Evolutionary conservation across 2,329 filamentous ascomycete species (phyloP).

Genomic region (Neofusicoccum parvum): DNA sequence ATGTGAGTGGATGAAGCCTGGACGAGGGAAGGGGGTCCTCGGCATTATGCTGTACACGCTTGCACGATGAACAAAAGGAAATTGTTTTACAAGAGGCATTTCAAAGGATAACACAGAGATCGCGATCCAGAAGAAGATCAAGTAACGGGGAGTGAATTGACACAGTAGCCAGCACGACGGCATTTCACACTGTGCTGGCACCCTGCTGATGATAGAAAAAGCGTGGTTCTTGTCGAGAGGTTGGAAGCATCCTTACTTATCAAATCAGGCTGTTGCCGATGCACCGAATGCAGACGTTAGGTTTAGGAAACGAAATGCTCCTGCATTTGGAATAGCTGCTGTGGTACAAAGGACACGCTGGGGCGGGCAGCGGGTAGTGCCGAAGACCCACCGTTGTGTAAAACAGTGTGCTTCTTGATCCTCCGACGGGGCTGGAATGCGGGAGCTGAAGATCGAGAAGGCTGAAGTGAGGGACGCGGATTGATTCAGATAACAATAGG

Average conservation of each 20-base stretch:
- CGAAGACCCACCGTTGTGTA: background rate
- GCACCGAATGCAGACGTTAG: background rate
- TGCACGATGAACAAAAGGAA: too few relatives aligned
- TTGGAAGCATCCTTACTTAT: too few relatives aligned
- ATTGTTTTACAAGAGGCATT: too few relatives aligned
- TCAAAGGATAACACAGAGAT: background rate
- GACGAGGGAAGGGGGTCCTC: too few relatives aligned
- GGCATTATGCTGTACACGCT: too few relatives aligned
- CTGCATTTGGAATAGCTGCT: background rate
- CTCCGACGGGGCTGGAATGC: background rate
- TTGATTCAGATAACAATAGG: background rate
- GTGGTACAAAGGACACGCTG: background rate
- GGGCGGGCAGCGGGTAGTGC: background rate
- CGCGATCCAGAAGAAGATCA: background rate
- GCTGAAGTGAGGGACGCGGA: background rate
- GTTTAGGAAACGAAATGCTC: background rate
- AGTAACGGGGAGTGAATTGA: too few relatives aligned
- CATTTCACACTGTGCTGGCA: background rate
- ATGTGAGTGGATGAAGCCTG: too few relatives aligned
- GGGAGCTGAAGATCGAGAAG: background rate
- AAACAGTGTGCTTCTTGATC: background rate
- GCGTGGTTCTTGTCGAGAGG: background rate
- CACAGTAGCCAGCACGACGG: too few relatives aligned
- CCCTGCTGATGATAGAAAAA: background rate
- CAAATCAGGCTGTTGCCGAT: background rate